Conservation (phyloP, 2,329 filamentous ascomycete species). For the Lasiodiplodia hormozganensis region DNA sequence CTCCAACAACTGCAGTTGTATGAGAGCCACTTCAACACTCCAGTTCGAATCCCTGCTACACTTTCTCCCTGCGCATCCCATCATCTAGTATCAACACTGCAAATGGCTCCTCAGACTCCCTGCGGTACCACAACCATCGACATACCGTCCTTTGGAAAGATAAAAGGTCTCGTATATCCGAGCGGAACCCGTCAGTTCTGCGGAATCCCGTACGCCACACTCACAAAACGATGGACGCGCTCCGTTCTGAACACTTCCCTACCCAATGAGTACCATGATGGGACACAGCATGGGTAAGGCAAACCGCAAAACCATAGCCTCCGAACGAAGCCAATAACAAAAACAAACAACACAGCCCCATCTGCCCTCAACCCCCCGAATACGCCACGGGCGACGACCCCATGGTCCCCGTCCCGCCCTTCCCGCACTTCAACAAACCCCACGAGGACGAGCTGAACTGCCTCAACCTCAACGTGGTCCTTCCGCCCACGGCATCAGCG, state of each 20-base stretch:
- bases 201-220: neutral
- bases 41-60: too few relatives aligned
- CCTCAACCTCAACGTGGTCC: neutral
- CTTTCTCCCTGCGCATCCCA: neutral
- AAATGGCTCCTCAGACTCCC: neutral
- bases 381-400: neutral
- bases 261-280: neutral
- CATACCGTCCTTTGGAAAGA: neutral
- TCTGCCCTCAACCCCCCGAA: neutral
- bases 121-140: neutral
- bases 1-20: too few relatives aligned
- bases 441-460: neutral
- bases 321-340: neutral
- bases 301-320: neutral
- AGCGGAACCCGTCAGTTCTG: slow-evolving; percentile 7
- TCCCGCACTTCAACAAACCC: neutral
- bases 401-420: neutral
- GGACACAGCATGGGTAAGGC: neutral
- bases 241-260: neutral
- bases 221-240: neutral
- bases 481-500: too few relatives aligned
- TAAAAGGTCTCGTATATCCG: neutral
- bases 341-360: neutral
- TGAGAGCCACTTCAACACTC: too few relatives aligned
- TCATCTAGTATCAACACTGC: neutral